Evolutionary conservation across 345 rosid species (phyloP).

Genomic region (Excoecaria cochinchinensis): DNA sequence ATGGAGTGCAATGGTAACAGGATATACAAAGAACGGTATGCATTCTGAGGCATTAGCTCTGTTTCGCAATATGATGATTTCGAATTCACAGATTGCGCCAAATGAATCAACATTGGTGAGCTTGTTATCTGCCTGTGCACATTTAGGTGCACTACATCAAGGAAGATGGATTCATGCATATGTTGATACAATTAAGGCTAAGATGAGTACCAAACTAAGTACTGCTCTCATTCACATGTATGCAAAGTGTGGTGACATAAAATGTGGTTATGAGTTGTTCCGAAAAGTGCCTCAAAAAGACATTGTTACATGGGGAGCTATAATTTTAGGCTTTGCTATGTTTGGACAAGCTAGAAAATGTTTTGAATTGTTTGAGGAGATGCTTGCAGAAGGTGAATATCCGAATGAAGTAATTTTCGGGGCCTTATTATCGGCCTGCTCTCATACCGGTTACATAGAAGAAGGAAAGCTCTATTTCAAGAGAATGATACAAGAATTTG

Average conservation of each 20-base stretch:
- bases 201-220: constrained; percentile 11
- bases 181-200: constrained; percentile 7
- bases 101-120: constrained; percentile 28
- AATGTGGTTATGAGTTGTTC: constrained; percentile 18
- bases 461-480: constrained; percentile 21
- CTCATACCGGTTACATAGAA: constrained; percentile 21
- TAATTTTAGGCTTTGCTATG: constrained; percentile 20
- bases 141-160: constrained; percentile 21
- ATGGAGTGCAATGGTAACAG: constrained; percentile 16
- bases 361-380: constrained; percentile 17
- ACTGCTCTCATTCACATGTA: constrained; percentile 25
- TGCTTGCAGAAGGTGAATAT: constrained; percentile 20
- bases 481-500: constrained; percentile 7
- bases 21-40: constrained; percentile 17
- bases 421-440: constrained; percentile 17
- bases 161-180: constrained; percentile 33
- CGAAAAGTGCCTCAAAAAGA: constrained; percentile 15
- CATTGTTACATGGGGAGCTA: constrained; percentile 25
- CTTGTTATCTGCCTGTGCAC: constrained; percentile 24
- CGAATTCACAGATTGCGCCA: constrained; percentile 7
- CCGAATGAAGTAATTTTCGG: constrained; percentile 24
- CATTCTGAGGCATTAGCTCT: constrained; percentile 25
- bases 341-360: constrained; percentile 20
- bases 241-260: constrained; percentile 22
- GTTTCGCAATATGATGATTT: constrained; percentile 24